phyloP scores from a whole-genome alignment of 2,329 filamentous ascomycete species.

The Penicillium occitanis region DNA sequence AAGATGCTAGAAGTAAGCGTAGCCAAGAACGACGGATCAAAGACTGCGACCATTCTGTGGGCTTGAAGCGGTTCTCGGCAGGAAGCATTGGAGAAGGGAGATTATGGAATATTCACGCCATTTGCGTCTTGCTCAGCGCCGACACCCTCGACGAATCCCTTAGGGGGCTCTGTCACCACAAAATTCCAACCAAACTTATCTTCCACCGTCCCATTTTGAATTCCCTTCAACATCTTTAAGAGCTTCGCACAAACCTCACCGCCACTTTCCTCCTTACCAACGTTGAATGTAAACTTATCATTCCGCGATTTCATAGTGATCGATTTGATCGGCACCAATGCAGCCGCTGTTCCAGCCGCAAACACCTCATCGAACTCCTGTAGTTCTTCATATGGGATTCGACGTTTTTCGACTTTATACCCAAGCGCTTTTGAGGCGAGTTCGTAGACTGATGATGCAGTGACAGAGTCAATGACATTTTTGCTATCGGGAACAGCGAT shows the following conservation, averaged over 20 bases:
- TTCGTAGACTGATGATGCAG: slow-evolving; percentile 72
- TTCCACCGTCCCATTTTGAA: slow-evolving; percentile 76
- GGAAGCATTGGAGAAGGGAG: background rate
- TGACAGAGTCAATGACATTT: slow-evolving; percentile 85
- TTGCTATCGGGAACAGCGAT: slow-evolving; percentile 84
- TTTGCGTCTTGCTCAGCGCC: slow-evolving; percentile 16
- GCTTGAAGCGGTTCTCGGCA: background rate
- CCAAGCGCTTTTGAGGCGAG: slow-evolving; percentile 71
- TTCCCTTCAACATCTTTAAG: slow-evolving; percentile 73
- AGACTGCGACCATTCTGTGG: background rate
- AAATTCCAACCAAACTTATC: slow-evolving; percentile 74
- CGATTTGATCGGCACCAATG: slow-evolving; percentile 85
- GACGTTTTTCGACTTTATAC: slow-evolving; percentile 77
- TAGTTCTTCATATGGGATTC: slow-evolving; percentile 62
- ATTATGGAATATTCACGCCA: slow-evolving; percentile 33
- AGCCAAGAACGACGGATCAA: background rate
- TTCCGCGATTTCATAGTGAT: slow-evolving; percentile 69
- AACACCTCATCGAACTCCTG: slow-evolving; percentile 72
- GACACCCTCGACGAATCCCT: slow-evolving; percentile 29
- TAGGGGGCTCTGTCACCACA: slow-evolving; percentile 37
- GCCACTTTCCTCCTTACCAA: slow-evolving; percentile 40
- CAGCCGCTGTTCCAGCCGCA: slow-evolving; percentile 87
- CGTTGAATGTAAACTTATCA: slow-evolving; percentile 57
- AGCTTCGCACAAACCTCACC: slow-evolving; percentile 69
- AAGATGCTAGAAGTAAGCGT: background rate